Evolutionary conservation across 805 yeast species (phyloP).

Genomic region (Pichia kluyveri): DNA sequence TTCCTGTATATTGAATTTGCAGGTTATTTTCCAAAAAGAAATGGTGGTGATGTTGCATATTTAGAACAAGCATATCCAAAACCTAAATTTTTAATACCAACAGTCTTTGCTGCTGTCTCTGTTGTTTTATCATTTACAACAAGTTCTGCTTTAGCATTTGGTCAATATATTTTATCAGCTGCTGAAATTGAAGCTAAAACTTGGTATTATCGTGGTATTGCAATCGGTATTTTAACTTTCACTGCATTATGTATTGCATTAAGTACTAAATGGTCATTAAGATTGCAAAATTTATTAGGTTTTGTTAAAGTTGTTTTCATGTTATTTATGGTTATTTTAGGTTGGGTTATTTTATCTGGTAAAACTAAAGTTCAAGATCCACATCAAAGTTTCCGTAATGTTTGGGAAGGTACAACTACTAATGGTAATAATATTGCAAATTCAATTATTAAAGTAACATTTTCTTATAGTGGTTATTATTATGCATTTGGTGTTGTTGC

Average conservation of each 20-base stretch:
- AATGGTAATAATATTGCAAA: constrained; percentile 34
- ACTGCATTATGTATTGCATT: constrained; percentile 56
- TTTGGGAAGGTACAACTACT: constrained; percentile 33
- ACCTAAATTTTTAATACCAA: constrained; percentile 62
- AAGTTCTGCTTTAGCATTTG: constrained; percentile 73
- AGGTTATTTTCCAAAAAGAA: constrained; percentile 40
- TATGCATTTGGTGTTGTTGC: constrained; percentile 32
- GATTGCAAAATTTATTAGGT: constrained; percentile 58
- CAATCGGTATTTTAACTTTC: constrained; percentile 64
- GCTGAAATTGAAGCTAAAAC: constrained; percentile 58
- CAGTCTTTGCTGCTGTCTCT: constrained; percentile 59
- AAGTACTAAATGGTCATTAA: constrained; percentile 57
- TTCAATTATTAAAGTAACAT: constrained; percentile 35
- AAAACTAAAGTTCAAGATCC: constrained; percentile 32
- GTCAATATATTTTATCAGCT: constrained; percentile 68
- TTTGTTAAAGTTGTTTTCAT: constrained; percentile 66
- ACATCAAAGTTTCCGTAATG: constrained; percentile 24
- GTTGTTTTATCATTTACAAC: constrained; percentile 82
- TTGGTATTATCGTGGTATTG: constrained; percentile 75
- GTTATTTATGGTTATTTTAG: constrained; percentile 60
- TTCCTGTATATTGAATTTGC: constrained; percentile 33
- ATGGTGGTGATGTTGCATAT: constrained; percentile 83
- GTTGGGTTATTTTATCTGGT: constrained; percentile 79
- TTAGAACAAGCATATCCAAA: constrained; percentile 60
- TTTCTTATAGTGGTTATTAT: constrained; percentile 33